A percentile compares a stretch with the other conserved stretches of the same genome.
Conservation (phyloP, 1,139 yeast genomes). For the Scheffersomyces lignicola region DNA sequence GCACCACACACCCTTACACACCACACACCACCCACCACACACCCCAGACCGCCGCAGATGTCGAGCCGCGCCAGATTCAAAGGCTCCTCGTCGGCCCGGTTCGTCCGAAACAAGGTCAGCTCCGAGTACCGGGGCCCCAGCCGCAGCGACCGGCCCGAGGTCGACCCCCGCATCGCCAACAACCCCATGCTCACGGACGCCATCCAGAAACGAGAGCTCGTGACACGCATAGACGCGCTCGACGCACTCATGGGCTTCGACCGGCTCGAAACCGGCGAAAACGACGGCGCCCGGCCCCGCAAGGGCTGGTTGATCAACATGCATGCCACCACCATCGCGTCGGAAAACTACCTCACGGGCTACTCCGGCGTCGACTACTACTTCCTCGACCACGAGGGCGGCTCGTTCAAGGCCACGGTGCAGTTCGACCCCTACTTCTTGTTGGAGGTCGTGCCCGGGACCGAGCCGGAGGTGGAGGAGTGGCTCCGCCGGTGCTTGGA, state of each 20-base stretch:
- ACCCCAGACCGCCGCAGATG: too few species aligned
- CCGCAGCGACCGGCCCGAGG: constrained; percentile 13
- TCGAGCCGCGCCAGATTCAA: constrained; percentile 21
- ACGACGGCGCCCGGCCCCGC: constrained; percentile 49
- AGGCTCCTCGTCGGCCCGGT: constrained; percentile 59
- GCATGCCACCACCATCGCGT: constrained; percentile 68
- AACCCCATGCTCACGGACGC: constrained; percentile 47
- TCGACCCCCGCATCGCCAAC: constrained; percentile 27
- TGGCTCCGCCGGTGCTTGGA: constrained; percentile 71
- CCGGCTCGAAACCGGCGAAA: constrained; percentile 64
- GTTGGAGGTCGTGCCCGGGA: constrained; percentile 63
- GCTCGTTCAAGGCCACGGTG: constrained; percentile 83
- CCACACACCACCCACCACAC: too few species aligned
- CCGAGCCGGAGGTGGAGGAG: constrained; percentile 86
- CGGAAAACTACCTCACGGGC: constrained; percentile 58
- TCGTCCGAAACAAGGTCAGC: constrained; percentile 41
- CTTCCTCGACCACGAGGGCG: constrained; percentile 97
- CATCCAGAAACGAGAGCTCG: constrained; percentile 41
- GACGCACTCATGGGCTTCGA: constrained; percentile 86
- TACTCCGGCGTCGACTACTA: constrained; percentile 91
- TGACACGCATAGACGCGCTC: constrained; percentile 56
- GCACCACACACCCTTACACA: not conserved
- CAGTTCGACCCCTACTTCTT: constrained; percentile 88
- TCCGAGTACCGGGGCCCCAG: constrained; percentile 13
- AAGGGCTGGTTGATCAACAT: constrained; percentile 91